Conservation (phyloP, 805 yeast genomes). For the Candida khao-thaluensis region DNA sequence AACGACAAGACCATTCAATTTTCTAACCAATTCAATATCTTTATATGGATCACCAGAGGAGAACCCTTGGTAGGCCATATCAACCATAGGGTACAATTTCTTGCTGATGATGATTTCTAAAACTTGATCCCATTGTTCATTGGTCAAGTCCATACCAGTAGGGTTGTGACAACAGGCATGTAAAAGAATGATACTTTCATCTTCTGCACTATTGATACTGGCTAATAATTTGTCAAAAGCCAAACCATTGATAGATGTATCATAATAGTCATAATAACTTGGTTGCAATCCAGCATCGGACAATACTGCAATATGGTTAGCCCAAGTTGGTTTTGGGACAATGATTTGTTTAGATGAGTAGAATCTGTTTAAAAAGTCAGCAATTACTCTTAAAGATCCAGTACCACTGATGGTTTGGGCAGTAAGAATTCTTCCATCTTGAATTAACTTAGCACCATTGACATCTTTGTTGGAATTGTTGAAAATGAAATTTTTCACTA, state of each 20-base stretch:
- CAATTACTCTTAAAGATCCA: conserved; percentile 86
- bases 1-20: conserved; percentile 49
- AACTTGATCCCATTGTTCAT: conserved; percentile 77
- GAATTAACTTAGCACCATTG: conserved; percentile 54
- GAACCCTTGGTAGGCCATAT: conserved; percentile 95
- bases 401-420: conserved; percentile 94
- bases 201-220: conserved; percentile 54
- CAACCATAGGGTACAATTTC: conserved; percentile 76
- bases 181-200: conserved; percentile 66
- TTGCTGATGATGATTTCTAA: conserved; percentile 58
- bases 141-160: conserved; percentile 88
- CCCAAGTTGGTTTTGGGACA: conserved; percentile 92
- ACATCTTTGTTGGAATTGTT: conserved; percentile 54
- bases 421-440: conserved; percentile 68
- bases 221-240: conserved; percentile 62
- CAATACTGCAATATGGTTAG: conserved; percentile 84
- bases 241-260: conserved; percentile 57
- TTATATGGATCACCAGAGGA: conserved; percentile 78
- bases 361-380: conserved; percentile 69
- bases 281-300: conserved; percentile 66
- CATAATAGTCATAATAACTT: conserved; percentile 69
- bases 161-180: conserved; percentile 99
- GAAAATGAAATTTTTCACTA: conserved; percentile 71
- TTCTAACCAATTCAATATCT: conserved; percentile 55
- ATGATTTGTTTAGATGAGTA: conserved; percentile 55